Percentiles rank a stretch among this genome's conserved stretches.
phyloP scores from a whole-genome alignment of 768 basidiomycete genomes.

The Basidioascus undulatus region DNA sequence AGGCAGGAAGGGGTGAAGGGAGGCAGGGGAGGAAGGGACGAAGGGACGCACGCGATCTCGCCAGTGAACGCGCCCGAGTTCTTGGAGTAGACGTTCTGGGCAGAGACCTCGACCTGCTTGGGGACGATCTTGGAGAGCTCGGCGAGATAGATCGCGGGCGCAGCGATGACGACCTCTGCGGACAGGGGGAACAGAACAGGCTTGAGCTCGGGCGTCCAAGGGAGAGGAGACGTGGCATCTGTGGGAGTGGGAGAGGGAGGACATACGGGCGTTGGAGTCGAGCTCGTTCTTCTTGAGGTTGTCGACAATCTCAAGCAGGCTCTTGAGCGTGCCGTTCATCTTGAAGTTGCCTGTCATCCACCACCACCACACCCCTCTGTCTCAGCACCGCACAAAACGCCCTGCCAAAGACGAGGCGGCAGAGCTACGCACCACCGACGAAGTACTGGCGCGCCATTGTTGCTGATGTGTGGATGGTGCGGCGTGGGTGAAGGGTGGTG shows the following conservation, averaged over 20 bases:
- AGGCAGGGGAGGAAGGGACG: not conserved
- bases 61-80: constrained; percentile 79
- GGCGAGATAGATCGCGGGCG: constrained; percentile 70
- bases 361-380: not conserved
- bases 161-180: constrained; percentile 78
- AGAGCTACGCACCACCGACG: constrained; percentile 33
- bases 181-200: constrained; percentile 2
- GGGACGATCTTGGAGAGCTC: constrained; percentile 36
- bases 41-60: constrained; percentile 54
- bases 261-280: constrained; percentile 49
- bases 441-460: constrained; percentile 66
- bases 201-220: not conserved
- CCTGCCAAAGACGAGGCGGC: not conserved
- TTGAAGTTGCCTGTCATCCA: constrained; percentile 56
- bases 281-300: constrained; percentile 54
- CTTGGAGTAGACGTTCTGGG: constrained; percentile 78
- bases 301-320: constrained; percentile 40
- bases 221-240: constrained; percentile 2
- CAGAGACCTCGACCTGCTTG: constrained; percentile 51
- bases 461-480: not conserved
- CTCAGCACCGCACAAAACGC: not conserved
- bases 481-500: not conserved
- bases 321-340: constrained; percentile 52
- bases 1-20: not conserved
- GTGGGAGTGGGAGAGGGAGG: not conserved